Evolutionary conservation across 495 filamentous ascomycete species (phyloP).

Genomic region (Aeminium ludgeri): DNA sequence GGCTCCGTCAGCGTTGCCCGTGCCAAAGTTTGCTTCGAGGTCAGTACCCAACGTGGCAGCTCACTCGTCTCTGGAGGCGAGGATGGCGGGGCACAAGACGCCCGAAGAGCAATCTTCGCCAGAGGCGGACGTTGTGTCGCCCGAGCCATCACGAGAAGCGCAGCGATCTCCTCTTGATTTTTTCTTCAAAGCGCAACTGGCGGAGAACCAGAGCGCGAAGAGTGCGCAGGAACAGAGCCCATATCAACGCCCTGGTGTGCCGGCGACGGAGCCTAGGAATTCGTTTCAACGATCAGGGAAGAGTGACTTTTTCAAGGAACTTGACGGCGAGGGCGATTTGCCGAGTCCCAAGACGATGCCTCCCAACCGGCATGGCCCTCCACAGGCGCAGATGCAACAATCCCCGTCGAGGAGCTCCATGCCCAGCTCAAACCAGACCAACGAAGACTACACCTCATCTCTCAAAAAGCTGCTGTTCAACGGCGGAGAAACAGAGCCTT

Average conservation of each 20-base stretch:
- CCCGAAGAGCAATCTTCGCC: constrained; percentile 16
- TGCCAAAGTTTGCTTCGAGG: constrained; percentile 82
- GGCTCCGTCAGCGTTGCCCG: constrained; percentile 78
- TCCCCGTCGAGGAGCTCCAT: too few relatives aligned
- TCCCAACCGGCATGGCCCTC: not conserved
- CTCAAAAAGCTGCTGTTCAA: constrained; percentile 18
- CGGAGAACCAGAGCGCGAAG: constrained; percentile 42
- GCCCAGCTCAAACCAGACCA: too few relatives aligned
- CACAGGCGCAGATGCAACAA: too few relatives aligned
- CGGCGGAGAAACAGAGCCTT: too few relatives aligned
- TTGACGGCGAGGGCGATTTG: constrained; percentile 32
- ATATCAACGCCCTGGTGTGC: constrained; percentile 6
- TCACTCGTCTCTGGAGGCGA: constrained; percentile 25
- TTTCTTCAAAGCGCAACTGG: constrained; percentile 71
- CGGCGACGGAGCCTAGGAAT: constrained; percentile 15
- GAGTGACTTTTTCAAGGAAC: constrained; percentile 49
- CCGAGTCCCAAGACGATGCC: constrained; percentile 9
- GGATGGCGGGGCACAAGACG: constrained; percentile 25
- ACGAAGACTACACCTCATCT: constrained; percentile 8
- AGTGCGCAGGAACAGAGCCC: constrained; percentile 14
- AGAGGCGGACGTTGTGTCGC: constrained; percentile 25
- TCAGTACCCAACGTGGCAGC: constrained; percentile 48
- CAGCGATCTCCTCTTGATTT: constrained; percentile 71
- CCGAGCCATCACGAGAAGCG: constrained; percentile 22
- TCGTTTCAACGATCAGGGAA: constrained; percentile 26